A percentile compares a stretch with the other conserved stretches of the same genome.
phyloP scores from a whole-genome alignment of 305 asterid species.

The Solanum hybrid region DNA sequence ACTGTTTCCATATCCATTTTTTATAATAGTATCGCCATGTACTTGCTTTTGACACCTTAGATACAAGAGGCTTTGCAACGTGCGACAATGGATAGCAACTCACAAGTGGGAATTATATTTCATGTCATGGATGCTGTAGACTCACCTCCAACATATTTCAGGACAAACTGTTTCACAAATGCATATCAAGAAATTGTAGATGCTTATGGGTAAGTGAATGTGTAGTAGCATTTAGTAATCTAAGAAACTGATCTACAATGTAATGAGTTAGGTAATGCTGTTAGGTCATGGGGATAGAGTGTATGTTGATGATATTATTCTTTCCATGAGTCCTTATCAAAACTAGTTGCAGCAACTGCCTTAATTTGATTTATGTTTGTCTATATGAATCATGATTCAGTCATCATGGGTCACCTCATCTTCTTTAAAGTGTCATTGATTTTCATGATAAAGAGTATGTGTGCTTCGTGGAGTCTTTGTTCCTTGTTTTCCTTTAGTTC shows the following conservation, averaged over 20 bases:
- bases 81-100: slow-evolving; percentile 87
- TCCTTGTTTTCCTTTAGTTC: background rate
- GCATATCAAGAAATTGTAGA: slow-evolving; percentile 98
- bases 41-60: slow-evolving; percentile 35
- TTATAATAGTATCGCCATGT: background rate
- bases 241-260: background rate
- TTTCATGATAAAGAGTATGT: background rate
- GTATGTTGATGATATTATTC: background rate
- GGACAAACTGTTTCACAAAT: slow-evolving; percentile 68
- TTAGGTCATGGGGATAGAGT: background rate
- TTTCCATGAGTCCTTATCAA: background rate
- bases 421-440: background rate
- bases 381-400: background rate
- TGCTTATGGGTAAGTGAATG: slow-evolving; percentile 89
- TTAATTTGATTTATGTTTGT: background rate
- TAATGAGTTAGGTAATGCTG: background rate
- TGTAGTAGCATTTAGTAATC: background rate
- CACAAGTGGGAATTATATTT: slow-evolving; percentile 92
- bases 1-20: background rate
- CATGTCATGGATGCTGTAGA: slow-evolving; percentile 84
- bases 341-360: background rate
- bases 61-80: slow-evolving; percentile 92
- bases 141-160: slow-evolving; percentile 91
- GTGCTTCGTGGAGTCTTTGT: background rate
- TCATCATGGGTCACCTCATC: background rate